Percentiles rank a stretch among this genome's conserved stretches.
These are phyloP conservation scores for Polyporus tsugae DNA, from an alignment of 1,284 basidiomycete species.

Conservation along the genomic window DNA sequence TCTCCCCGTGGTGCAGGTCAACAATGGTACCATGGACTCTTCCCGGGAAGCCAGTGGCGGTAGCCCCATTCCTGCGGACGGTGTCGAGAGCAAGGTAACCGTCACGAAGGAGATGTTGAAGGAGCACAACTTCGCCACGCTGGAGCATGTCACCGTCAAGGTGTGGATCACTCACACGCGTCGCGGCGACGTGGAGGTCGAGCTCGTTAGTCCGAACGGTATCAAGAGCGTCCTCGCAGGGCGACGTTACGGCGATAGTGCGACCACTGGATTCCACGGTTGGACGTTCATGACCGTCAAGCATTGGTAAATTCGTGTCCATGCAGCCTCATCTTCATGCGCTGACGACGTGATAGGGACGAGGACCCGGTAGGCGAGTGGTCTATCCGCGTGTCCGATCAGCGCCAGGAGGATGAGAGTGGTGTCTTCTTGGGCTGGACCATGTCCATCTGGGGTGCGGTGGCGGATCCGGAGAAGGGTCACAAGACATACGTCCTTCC, in stretches of 20 bases:
- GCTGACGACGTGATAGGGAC: slow-evolving; percentile 65
- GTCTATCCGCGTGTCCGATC: slow-evolving; percentile 89
- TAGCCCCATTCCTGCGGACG: slow-evolving; percentile 69
- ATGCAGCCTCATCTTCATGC: too few species aligned
- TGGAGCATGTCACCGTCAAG: slow-evolving; percentile 94
- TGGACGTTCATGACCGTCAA: slow-evolving; percentile 99
- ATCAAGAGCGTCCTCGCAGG: slow-evolving; percentile 88
- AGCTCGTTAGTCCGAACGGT: slow-evolving; percentile 87
- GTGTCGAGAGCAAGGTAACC: slow-evolving; percentile 72
- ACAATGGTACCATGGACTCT: slow-evolving; percentile 66
- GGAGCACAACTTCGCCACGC: slow-evolving; percentile 81
- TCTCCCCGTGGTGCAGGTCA: slow-evolving; percentile 75
- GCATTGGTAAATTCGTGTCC: slow-evolving; percentile 81
- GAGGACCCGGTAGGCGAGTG: slow-evolving; percentile 94
- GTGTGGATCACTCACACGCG: slow-evolving; percentile 92
- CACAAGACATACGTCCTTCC: slow-evolving; percentile 74
- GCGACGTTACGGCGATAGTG: slow-evolving; percentile 75
- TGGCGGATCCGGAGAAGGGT: slow-evolving; percentile 71
- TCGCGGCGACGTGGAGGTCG: slow-evolving; percentile 94
- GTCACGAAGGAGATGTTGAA: slow-evolving; percentile 79
- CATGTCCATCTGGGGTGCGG: slow-evolving; percentile 94
- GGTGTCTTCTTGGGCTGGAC: slow-evolving; percentile 94
- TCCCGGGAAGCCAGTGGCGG: slow-evolving; percentile 71
- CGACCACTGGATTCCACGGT: slow-evolving; percentile 80
- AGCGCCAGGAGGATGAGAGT: slow-evolving; percentile 60